A percentile compares a stretch with the other conserved stretches of the same genome.
These are phyloP conservation scores for Penicillium paxilli DNA, from an alignment of 495 filamentous ascomycete genomes.

Conservation along the genomic window DNA sequence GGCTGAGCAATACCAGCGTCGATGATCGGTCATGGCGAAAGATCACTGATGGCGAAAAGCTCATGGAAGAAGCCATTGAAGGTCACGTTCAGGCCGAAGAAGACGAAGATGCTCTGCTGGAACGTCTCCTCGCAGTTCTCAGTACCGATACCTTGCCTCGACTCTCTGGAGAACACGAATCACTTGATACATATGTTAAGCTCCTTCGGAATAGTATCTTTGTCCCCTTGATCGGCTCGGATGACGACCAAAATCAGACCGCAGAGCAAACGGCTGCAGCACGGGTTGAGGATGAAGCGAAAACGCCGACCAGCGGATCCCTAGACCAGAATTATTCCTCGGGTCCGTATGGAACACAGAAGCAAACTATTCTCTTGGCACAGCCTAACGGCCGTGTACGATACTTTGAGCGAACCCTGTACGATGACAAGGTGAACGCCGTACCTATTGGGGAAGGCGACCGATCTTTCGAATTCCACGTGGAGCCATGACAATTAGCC, in stretches of 20 bases:
- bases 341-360: slow-evolving; percentile 82
- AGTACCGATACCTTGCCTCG: slow-evolving; percentile 70
- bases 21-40: slow-evolving; percentile 80
- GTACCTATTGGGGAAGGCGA: slow-evolving; percentile 63
- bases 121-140: slow-evolving; percentile 68
- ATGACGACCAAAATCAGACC: slow-evolving; percentile 35
- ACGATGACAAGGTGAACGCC: slow-evolving; percentile 63
- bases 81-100: slow-evolving; percentile 45
- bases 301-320: slow-evolving; percentile 13
- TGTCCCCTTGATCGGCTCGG: slow-evolving; percentile 69
- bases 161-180: slow-evolving; percentile 43
- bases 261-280: slow-evolving; percentile 53
- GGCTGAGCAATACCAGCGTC: slow-evolving; percentile 84
- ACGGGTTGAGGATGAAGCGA: slow-evolving; percentile 24
- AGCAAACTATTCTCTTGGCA: slow-evolving; percentile 85
- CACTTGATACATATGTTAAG: slow-evolving; percentile 69
- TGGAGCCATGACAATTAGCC: slow-evolving; percentile 17
- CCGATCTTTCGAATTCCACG: slow-evolving; percentile 39
- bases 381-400: slow-evolving; percentile 71
- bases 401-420: slow-evolving; percentile 83
- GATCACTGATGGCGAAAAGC: slow-evolving; percentile 58
- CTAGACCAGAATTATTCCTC: slow-evolving; percentile 30
- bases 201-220: slow-evolving; percentile 80
- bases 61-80: slow-evolving; percentile 48
- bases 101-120: slow-evolving; percentile 65